Conservation (phyloP, 2,329 filamentous ascomycete genomes). For the Parafenestella ontariensis region DNA sequence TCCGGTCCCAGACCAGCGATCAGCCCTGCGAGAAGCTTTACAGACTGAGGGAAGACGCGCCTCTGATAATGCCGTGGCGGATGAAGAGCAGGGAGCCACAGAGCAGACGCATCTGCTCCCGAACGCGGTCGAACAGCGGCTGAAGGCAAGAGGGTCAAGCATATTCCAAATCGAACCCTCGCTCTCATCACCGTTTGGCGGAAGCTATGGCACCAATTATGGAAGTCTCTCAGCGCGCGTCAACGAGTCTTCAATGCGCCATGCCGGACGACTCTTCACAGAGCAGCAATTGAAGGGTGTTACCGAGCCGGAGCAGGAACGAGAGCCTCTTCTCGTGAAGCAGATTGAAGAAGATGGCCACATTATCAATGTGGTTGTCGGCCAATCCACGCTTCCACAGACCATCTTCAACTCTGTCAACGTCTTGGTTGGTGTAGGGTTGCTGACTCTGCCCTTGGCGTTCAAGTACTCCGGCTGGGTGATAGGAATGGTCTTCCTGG, state of each 20-base stretch:
- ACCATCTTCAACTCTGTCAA: constrained; percentile 98
- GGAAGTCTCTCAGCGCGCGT: constrained; percentile 64
- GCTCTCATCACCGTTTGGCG: constrained; percentile 72
- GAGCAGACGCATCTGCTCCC: constrained; percentile 42
- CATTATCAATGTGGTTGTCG: constrained; percentile 82
- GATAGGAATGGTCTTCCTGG: constrained; percentile 76
- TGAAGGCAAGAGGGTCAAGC: constrained; percentile 50
- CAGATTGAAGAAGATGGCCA: constrained; percentile 86
- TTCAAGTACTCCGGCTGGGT: constrained; percentile 90
- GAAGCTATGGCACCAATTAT: constrained; percentile 72
- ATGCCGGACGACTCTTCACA: constrained; percentile 60
- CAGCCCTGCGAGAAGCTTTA: constrained; percentile 52
- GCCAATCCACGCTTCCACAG: constrained; percentile 93
- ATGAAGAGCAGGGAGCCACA: constrained; percentile 42
- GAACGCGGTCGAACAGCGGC: constrained; percentile 32
- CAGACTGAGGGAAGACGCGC: constrained; percentile 44
- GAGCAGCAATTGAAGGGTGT: constrained; percentile 55
- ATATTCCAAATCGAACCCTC: constrained; percentile 59
- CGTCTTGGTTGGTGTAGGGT: constrained; percentile 86
- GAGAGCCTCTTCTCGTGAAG: constrained; percentile 83
- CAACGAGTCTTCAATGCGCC: constrained; percentile 63
- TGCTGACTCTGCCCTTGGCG: constrained; percentile 87
- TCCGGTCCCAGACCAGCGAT: constrained; percentile 48
- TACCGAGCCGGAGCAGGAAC: constrained; percentile 54
- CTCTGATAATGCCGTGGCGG: constrained; percentile 48